Evolutionary conservation across 2,329 filamentous ascomycete species (phyloP).

Genomic region (Trichophyton verrucosum): DNA sequence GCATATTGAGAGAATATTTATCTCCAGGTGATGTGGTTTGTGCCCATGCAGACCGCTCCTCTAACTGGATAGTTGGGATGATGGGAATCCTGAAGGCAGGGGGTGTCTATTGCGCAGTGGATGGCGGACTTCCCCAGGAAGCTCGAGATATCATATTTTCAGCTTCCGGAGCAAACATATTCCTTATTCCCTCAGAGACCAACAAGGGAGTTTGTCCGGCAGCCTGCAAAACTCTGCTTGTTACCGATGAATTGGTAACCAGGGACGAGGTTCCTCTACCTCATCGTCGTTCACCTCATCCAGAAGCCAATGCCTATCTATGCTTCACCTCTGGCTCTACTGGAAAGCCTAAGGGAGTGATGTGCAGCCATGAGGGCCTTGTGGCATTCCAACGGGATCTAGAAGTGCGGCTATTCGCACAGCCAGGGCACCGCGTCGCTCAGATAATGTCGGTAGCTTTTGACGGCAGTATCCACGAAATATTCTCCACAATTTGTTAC

Average conservation of each 20-base stretch:
- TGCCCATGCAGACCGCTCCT: not conserved
- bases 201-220: not conserved
- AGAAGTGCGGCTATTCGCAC: slow-evolving; percentile 27
- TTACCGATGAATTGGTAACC: not conserved
- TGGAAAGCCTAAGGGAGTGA: slow-evolving; percentile 33
- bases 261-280: too few species aligned
- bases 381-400: slow-evolving; percentile 26
- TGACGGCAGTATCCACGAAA: not conserved
- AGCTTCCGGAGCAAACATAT: not conserved
- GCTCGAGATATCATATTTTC: not conserved
- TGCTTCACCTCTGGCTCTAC: slow-evolving; percentile 37
- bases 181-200: not conserved
- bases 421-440: not conserved
- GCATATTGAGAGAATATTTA: not conserved
- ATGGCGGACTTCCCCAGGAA: not conserved
- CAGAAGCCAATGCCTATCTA: slow-evolving; percentile 24
- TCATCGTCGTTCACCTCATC: not conserved
- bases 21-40: slow-evolving; percentile 1
- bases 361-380: slow-evolving; percentile 25
- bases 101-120: not conserved
- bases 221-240: not conserved
- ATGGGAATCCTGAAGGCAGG: not conserved
- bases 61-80: slow-evolving; percentile 1
- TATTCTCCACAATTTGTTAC: not conserved
- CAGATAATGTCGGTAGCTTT: slow-evolving; percentile 5